Base-by-base conservation (phyloP, 2,329 filamentous ascomycete species). In the Amesomyces nigricolor region DNA sequence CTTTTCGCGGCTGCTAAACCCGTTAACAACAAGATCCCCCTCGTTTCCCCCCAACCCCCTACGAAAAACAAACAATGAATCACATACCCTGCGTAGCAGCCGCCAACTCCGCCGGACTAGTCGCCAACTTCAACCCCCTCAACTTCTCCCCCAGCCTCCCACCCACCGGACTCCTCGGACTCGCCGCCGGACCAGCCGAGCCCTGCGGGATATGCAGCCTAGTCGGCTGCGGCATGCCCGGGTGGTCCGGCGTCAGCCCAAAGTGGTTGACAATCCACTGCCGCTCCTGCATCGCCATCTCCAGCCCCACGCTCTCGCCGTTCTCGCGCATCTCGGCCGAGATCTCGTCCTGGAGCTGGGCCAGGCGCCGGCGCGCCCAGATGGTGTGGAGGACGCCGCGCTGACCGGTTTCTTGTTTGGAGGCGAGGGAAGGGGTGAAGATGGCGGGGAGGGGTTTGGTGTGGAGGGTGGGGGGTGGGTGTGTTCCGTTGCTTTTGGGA, bases 231-330 rank as follows among this genome's bases (percentile, higher is more conserved):
- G 61, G 60, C 30, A 61, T 56, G 19, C 57, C 60, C 47, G 58
- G 61, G 56, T 65, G 4, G 22, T 26, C 61, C 47, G 69, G 51
- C 70, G 74, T 42, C 45, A 89, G 74, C 5, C 86, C 87, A 69
- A 95, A 96, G 63, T 91, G 89, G 46, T 85, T 77, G 65, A 89
- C 81, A 51, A 96, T 91, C 90, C 90, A 95, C 63, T 88, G 80
- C 67, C 85, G 88, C 70, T 96, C 91, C 56, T 89, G 83, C 47
- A 89, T 69, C 0, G 87, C 89, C 86, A 95, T 95, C 67, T 89
- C 83, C 54, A 95, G 73, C 1, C 88, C 91, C 16, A 96, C 82
- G 17, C 91, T 88, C 72, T 96, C 91, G 11, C 80, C 79, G 66
- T 95, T 95, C 60, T 78, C 75, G 63, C 79, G 79, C 66, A 86